Evolutionary conservation across 345 rosid species (phyloP).

Genomic region (Raphanus sativus): DNA sequence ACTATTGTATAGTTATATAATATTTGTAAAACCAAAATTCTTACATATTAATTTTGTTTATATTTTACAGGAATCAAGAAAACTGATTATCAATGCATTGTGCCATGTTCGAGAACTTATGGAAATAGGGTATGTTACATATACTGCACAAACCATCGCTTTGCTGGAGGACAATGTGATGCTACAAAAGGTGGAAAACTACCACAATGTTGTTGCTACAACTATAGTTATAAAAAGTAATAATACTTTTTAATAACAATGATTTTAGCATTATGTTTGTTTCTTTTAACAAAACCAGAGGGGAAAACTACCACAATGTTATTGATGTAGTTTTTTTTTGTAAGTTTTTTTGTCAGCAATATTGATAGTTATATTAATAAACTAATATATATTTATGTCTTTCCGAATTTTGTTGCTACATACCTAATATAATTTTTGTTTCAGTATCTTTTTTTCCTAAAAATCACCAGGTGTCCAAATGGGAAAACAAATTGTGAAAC

Average conservation of each 20-base stretch:
- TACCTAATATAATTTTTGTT: not conserved
- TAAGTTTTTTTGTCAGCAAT: no score
- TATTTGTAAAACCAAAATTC: not conserved
- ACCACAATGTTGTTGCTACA: not conserved
- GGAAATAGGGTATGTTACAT: not conserved
- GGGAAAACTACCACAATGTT: not conserved
- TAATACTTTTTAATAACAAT: no score
- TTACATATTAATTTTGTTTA: not conserved
- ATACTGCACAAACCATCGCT: not conserved
- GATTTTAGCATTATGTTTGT: no score
- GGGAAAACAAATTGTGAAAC: no score
- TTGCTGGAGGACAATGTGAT: not conserved
- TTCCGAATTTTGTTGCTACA: not conserved
- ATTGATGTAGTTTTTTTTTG: no score
- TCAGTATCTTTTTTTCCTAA: not conserved
- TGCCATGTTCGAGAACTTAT: not conserved
- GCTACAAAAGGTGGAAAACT: not conserved
- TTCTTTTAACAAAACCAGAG: not conserved
- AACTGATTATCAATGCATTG: not conserved
- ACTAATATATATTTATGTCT: not conserved
- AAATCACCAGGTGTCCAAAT: not conserved
- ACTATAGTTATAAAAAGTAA: not conserved
- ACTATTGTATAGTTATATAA: not conserved
- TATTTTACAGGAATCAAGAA: not conserved
- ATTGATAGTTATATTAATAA: no score